Evolutionary conservation across 139 green algal species (phyloP).

Genomic region (Chlorella sp.): DNA sequence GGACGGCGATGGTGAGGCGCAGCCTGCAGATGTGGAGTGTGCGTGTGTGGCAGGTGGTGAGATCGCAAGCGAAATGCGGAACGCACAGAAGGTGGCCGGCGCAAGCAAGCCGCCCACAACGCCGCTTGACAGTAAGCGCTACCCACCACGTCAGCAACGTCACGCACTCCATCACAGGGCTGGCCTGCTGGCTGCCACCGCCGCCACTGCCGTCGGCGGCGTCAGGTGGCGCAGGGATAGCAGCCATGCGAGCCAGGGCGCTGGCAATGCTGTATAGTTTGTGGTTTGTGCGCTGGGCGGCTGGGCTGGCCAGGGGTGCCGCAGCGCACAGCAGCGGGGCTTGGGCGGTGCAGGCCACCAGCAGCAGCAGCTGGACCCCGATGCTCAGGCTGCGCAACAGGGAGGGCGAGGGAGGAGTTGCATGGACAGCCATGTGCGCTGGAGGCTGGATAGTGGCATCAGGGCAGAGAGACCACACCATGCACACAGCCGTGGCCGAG

Average conservation of each 20-base stretch:
- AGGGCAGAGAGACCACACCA: no score
- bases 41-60: no score
- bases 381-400: background rate
- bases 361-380: background rate
- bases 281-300: background rate
- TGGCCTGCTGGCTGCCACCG: background rate
- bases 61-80: no score
- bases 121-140: no score
- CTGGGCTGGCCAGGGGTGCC: background rate
- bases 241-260: background rate
- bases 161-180: background rate
- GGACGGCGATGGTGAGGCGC: background rate
- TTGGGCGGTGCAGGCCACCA: background rate
- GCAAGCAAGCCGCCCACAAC: no score
- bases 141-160: background rate
- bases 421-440: no score
- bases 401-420: background rate
- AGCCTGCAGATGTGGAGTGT: no score
- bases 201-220: background rate
- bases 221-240: no score
- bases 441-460: no score
- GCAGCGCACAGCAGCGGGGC: background rate
- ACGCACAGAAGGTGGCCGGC: no score
- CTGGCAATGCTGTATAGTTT: background rate
- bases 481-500: no score